Base-by-base conservation (phyloP, 768 basidiomycete species). In the Lentinula edodes region DNA sequence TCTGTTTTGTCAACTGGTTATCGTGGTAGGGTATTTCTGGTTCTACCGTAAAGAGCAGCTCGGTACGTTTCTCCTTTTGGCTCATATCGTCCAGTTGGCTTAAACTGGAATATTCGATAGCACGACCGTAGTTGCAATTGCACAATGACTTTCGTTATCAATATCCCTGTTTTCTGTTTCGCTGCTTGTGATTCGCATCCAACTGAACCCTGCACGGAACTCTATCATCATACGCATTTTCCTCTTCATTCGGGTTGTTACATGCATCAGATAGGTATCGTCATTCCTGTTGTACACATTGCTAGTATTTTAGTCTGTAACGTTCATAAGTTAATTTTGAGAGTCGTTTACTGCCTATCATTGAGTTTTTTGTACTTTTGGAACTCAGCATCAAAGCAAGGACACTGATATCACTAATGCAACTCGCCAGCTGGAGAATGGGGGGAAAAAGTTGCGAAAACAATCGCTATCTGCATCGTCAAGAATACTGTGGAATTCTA, bases 31-130 rank as follows among this genome's bases (percentile, higher is more conserved):
- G 23, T 96, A 96, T 77, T 94, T 95, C 79, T 91, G 91, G 91
- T 95, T 96, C 85, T 96, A 95, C 75, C 87, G 94, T 73, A 94
- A 93, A 77, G 94, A 96, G 74, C 94, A 96, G 72, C 83, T 96
- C 63, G 73, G 90, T 90, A 71, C 52, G 89, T 80, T 13, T 39
- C 6, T 5, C 8, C 20, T 20, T 13, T 39, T 18, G 18, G 4
- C 23, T 48, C 20, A 12, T 2, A 20, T 20, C 18, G 20, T 23
- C 46, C 20, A 7, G 9, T 45, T 10, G 46, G 7, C 9, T 23
- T 12, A 9, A 48, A 20, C 0, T 48, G 46, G 9, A 1, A 0
- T 10, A 9, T 48, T 20, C 20, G n/a, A 3, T 48, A 48, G 46
- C 46, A 48, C 46, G 46, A 48, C 46, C 46, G 8, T 48, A 28